phyloP scores from a whole-genome alignment of 2,329 filamentous ascomycete species.

The Diaporthe aspalathi region DNA sequence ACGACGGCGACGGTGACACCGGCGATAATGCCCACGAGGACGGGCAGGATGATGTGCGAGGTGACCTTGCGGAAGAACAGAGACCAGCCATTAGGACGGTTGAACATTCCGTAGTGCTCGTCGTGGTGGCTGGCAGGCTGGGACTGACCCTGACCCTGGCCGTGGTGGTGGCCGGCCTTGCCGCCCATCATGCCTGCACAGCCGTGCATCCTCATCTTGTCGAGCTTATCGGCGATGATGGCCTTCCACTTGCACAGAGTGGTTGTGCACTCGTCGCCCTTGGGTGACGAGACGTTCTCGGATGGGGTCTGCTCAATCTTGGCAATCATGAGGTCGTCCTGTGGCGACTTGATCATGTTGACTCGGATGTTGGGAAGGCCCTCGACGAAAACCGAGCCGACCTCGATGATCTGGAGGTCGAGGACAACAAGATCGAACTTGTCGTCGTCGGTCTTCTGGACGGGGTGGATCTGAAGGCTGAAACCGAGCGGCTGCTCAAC shows the following conservation, averaged over 20 bases:
- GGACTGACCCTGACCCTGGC: conserved; percentile 23
- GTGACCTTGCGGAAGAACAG: conserved; percentile 66
- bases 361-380: conserved; percentile 67
- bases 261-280: conserved; percentile 55
- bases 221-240: conserved; percentile 58
- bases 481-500: conserved; percentile 59
- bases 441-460: conserved; percentile 62
- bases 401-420: conserved; percentile 69
- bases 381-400: conserved; percentile 66
- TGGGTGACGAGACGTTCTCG: conserved; percentile 41
- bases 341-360: conserved; percentile 69
- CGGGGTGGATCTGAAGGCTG: conserved; percentile 56
- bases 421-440: conserved; percentile 64
- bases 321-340: conserved; percentile 66
- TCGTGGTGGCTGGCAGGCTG: conserved; percentile 35
- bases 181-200: conserved; percentile 53
- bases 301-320: conserved; percentile 54
- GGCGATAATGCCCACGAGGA: conserved; percentile 75
- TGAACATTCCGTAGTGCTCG: conserved; percentile 38
- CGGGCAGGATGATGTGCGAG: conserved; percentile 73
- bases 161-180: conserved; percentile 34
- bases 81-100: conserved; percentile 51
- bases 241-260: conserved; percentile 67
- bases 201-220: conserved; percentile 51
- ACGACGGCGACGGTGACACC: conserved; percentile 71